Percentiles rank a stretch among this genome's conserved stretches.
Conservation (phyloP, 306 rosid genomes). For the Glycine soja region DNA sequence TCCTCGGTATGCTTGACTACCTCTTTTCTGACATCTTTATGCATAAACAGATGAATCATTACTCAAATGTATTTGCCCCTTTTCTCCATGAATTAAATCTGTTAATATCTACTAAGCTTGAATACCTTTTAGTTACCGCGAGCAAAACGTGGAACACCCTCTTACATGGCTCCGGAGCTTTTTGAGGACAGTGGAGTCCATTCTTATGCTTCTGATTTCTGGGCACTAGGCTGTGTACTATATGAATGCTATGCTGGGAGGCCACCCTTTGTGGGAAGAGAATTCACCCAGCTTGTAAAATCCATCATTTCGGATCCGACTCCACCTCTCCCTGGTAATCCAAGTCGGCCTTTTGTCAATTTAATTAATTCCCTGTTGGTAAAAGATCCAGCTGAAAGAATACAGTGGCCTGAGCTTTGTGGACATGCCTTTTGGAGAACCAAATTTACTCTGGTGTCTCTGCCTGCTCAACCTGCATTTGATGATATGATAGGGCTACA, state of each 20-base stretch:
- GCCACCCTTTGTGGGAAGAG: conserved; percentile 95
- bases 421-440: conserved; percentile 91
- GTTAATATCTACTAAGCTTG: conserved; percentile 42
- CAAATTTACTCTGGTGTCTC: conserved; percentile 61
- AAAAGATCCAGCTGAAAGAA: conserved; percentile 96
- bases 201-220: conserved; percentile 92
- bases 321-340: conserved; percentile 91
- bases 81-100: conserved; percentile 35
- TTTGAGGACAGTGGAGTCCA: conserved; percentile 95
- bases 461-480: conserved; percentile 96
- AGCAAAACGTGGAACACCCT: conserved; percentile 97
- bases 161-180: conserved; percentile 99
- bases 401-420: conserved; percentile 92
- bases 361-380: conserved; percentile 83
- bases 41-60: conserved; percentile 18
- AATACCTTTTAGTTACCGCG: conserved; percentile 72
- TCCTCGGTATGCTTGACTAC: conserved; percentile 65
- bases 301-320: conserved; percentile 90
- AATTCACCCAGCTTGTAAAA: conserved; percentile 90
- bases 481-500: conserved; percentile 73
- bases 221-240: conserved; percentile 98
- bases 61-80: conserved; percentile 23
- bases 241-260: conserved; percentile 92
- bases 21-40: conserved; percentile 13
- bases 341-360: conserved; percentile 91